Base-by-base conservation (phyloP, 768 basidiomycete genomes). In the Strobilomyces dryophilus region DNA sequence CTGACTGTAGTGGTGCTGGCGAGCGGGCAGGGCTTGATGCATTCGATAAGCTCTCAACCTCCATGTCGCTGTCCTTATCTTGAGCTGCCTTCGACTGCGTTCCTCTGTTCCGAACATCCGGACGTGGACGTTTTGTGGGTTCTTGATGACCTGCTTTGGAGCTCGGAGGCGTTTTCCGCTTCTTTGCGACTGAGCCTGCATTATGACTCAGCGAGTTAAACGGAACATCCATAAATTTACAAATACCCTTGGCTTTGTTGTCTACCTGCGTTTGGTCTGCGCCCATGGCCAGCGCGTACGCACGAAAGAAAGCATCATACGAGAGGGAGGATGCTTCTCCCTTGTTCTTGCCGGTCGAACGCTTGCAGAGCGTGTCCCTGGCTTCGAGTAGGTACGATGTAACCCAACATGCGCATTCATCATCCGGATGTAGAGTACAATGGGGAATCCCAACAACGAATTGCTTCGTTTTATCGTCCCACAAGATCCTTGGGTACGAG, bases 381-480 rank as follows among this genome's bases (percentile, higher is more conserved):
- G 53, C 56, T 35, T 50, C 49, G 6, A 57, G 49, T 21, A 51
- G 34, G 34, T 57, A 55, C 15, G 45, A 18, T 6, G 44, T 31
- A n/a, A 57, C 40, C 56, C 45, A 54, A 34, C 56, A 57, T n/a
- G 53, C 54, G 27, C 56, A 54, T 27, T 54, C 52, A 21, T 56
- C 55, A n/a, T 50, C 45, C 2, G 48, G 47, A 43, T 57, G 56
- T 20, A 46, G 9, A 20, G 26, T 27, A 14, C 53, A 57, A 14
- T 11, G 11, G 6, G 53, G 41, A 26, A 57, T 51, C 42, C 56
- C 56, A 31, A 57, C 45, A 40, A 58, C 54, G 18, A 56, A 55
- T 41, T 58, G 36, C 20, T 51, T 58, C n/a, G 49, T 51, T 48
- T 43, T 47, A 17, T 56, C 42, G 29, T 58, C 49, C 56, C 54